phyloP scores from a whole-genome alignment of 805 yeast genomes.

The Spencermartinsiella europaea region DNA sequence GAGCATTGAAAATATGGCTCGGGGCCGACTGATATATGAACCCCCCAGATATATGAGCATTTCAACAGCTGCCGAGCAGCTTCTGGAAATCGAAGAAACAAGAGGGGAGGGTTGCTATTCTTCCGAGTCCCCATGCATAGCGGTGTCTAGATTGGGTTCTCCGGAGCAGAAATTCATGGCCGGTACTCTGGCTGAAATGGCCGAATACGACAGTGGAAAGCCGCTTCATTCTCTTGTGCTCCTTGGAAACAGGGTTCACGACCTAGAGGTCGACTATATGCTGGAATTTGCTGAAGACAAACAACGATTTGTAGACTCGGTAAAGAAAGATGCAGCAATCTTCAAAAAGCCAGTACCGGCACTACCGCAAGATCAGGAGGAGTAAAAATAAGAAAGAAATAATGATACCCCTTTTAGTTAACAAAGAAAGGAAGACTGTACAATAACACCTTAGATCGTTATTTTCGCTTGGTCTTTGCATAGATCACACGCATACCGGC shows the following conservation, averaged over 20 bases:
- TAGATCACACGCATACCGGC: slow-evolving; percentile 20
- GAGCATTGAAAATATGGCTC: slow-evolving; percentile 86
- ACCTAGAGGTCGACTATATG: slow-evolving; percentile 81
- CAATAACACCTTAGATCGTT: too few species aligned
- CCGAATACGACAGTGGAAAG: slow-evolving; percentile 84
- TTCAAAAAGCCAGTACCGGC: slow-evolving; percentile 17
- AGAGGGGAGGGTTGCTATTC: slow-evolving; percentile 77
- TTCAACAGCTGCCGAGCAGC: slow-evolving; percentile 80
- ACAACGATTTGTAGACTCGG: slow-evolving; percentile 44
- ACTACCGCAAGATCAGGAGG: slow-evolving; percentile 14
- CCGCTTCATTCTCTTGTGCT: slow-evolving; percentile 90
- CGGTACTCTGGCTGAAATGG: slow-evolving; percentile 71
- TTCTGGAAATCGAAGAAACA: slow-evolving; percentile 78
- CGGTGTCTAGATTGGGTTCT: slow-evolving; percentile 87
- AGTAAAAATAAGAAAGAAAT: slow-evolving; percentile 4
- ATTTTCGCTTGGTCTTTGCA: slow-evolving; percentile 17
- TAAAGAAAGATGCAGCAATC: slow-evolving; percentile 35
- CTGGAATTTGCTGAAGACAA: slow-evolving; percentile 60
- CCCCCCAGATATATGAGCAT: slow-evolving; percentile 97
- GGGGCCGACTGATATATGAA: slow-evolving; percentile 87
- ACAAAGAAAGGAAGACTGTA: too few species aligned
- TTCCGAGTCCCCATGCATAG: slow-evolving; percentile 85
- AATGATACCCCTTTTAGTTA: too few species aligned
- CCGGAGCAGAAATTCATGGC: slow-evolving; percentile 79
- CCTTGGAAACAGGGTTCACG: slow-evolving; percentile 90